Conservation (phyloP, 805 yeast genomes). For the Lachancea kluyveri region DNA sequence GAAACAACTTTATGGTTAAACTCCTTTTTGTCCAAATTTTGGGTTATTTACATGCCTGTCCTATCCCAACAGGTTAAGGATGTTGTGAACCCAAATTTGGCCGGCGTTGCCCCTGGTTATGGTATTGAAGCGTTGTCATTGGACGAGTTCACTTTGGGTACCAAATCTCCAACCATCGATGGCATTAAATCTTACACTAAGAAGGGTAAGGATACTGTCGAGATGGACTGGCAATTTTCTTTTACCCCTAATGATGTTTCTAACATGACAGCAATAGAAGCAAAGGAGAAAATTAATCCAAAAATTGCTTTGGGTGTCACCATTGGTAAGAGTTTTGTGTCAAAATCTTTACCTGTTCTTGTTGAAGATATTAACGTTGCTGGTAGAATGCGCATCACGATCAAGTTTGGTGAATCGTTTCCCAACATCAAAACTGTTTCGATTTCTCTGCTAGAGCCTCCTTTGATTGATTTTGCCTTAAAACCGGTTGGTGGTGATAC, state of each 20-base stretch:
- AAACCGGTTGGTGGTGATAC: conserved; percentile 89
- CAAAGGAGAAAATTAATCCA: conserved; percentile 66
- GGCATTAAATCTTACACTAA: conserved; percentile 69
- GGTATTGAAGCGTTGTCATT: conserved; percentile 70
- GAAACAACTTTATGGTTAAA: conserved; percentile 84
- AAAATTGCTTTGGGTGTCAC: conserved; percentile 77
- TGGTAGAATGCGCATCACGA: conserved; percentile 61
- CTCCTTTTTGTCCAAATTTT: conserved; percentile 68
- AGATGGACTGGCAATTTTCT: conserved; percentile 80
- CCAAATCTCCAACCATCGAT: conserved; percentile 72
- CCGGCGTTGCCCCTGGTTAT: conserved; percentile 73
- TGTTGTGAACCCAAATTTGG: conserved; percentile 60
- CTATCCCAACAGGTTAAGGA: conserved; percentile 67
- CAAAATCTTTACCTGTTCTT: conserved; percentile 68
- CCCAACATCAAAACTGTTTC: conserved; percentile 77
- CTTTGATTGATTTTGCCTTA: conserved; percentile 69
- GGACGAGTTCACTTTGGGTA: conserved; percentile 74
- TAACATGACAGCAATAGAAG: conserved; percentile 74
- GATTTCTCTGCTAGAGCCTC: conserved; percentile 69
- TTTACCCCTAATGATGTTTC: conserved; percentile 79
- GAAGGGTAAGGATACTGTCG: conserved; percentile 58
- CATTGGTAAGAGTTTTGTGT: conserved; percentile 73
- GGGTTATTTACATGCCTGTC: conserved; percentile 88
- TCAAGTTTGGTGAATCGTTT: conserved; percentile 56
- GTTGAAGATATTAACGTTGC: conserved; percentile 75